Conservation (phyloP, 2,329 filamentous ascomycete species). For the Blumeria hordei region DNA sequence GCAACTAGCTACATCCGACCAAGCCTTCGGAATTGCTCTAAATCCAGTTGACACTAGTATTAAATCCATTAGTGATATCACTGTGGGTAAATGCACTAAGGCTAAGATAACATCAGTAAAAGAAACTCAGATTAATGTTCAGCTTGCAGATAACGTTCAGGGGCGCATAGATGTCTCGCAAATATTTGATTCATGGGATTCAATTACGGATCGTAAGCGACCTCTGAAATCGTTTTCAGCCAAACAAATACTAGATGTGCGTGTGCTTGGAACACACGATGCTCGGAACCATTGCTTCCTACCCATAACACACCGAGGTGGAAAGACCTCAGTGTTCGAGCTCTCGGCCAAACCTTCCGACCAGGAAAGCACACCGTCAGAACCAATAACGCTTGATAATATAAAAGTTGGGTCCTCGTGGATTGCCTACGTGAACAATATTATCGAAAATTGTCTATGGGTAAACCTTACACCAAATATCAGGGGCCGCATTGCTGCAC, state of each 20-base stretch:
- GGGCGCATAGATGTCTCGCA: conserved; percentile 89
- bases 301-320: conserved; percentile 65
- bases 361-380: conserved; percentile 25
- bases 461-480: conserved; percentile 75
- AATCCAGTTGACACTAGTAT: conserved; percentile 43
- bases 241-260: conserved; percentile 48
- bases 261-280: conserved; percentile 70
- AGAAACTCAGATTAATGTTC: conserved; percentile 77
- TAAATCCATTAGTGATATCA: conserved; percentile 44
- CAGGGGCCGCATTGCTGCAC: conserved; percentile 55
- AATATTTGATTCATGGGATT: conserved; percentile 67
- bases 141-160: conserved; percentile 65
- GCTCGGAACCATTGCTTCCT: conserved; percentile 77
- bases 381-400: conserved; percentile 45
- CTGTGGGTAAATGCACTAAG: conserved; percentile 47
- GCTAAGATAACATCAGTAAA: conserved; percentile 68
- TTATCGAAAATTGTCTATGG: conserved; percentile 60
- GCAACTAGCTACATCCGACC: conserved; percentile 10
- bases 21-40: conserved; percentile 19
- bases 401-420: conserved; percentile 47
- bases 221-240: conserved; percentile 53
- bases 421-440: conserved; percentile 78
- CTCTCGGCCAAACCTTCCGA: conserved; percentile 54
- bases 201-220: conserved; percentile 59
- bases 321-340: conserved; percentile 61